A percentile compares a stretch with the other conserved stretches of the same genome.
Evolutionary conservation across 2,329 filamentous ascomycete genomes (phyloP).

Genomic region (Aspergillus sp.): DNA sequence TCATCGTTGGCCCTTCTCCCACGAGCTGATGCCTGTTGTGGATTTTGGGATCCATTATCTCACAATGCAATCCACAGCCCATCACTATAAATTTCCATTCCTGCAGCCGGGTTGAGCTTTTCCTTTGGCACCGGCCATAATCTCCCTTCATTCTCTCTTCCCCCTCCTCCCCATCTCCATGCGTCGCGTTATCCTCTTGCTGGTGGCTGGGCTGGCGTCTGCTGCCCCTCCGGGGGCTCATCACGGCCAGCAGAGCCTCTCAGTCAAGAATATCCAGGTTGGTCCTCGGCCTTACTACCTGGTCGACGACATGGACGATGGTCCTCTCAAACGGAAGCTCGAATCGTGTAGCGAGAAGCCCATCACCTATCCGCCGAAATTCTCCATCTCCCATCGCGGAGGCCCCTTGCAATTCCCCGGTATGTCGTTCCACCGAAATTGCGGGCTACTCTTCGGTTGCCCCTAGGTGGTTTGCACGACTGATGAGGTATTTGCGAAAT

Average conservation of each 20-base stretch:
- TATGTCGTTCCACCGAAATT: too few relatives aligned
- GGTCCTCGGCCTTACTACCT: conserved; percentile 20
- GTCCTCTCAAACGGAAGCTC: conserved; percentile 17
- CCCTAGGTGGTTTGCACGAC: too few relatives aligned
- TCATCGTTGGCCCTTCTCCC: too few relatives aligned
- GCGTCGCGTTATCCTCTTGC: not conserved
- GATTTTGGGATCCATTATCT: too few relatives aligned
- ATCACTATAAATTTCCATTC: too few relatives aligned
- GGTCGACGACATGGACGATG: conserved; percentile 17
- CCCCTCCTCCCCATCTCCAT: not conserved
- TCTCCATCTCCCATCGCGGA: conserved; percentile 20
- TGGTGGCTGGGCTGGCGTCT: not conserved
- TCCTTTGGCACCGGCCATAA: too few relatives aligned
- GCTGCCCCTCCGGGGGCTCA: not conserved
- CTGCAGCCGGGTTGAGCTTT: too few relatives aligned
- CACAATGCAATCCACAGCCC: too few relatives aligned
- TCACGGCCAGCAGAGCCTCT: not conserved
- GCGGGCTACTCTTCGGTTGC: too few relatives aligned
- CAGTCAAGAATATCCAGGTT: conserved; percentile 16
- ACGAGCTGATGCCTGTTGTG: too few relatives aligned
- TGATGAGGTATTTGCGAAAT: too few relatives aligned
- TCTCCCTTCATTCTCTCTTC: not conserved
- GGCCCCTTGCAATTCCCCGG: conserved; percentile 18
- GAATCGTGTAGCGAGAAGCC: conserved; percentile 16
- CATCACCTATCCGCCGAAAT: conserved; percentile 11